These are phyloP conservation scores for Mycena galericulata DNA, from an alignment of 768 basidiomycete species.

Conservation along the genomic window DNA sequence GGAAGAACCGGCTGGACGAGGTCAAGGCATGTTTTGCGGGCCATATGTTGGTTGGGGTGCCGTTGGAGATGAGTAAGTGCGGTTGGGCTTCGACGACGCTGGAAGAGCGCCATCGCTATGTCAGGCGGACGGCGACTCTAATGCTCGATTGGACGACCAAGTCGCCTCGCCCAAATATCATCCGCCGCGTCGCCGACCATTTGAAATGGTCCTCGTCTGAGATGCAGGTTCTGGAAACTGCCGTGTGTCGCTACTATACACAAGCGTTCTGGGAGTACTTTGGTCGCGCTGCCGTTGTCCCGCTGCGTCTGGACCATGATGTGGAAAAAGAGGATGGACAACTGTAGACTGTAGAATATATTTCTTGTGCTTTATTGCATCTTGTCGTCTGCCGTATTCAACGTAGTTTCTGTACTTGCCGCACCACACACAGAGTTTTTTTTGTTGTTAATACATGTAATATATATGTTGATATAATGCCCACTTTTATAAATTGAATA, in stretches of 20 bases:
- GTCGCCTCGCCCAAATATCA: not conserved
- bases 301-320: constrained; percentile 9
- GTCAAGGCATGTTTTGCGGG: not conserved
- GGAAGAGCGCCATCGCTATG: no score
- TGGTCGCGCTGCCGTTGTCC: not conserved
- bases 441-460: no score
- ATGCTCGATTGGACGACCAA: not conserved
- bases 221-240: not conserved
- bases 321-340: not conserved
- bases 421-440: no score
- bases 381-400: no score
- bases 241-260: not conserved
- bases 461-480: no score
- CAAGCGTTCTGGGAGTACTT: not conserved
- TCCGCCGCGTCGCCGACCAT: not conserved
- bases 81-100: no score
- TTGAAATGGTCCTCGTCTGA: no score
- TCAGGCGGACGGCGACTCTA: not conserved
- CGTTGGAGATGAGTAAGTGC: no score
- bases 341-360: no score
- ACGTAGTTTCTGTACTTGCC: no score
- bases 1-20: not conserved
- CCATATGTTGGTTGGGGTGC: not conserved
- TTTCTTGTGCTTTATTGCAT: no score
- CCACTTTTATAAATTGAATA: no score